Base-by-base conservation (phyloP, 306 rosid species). In the Gastrolobium bilobum region DNA sequence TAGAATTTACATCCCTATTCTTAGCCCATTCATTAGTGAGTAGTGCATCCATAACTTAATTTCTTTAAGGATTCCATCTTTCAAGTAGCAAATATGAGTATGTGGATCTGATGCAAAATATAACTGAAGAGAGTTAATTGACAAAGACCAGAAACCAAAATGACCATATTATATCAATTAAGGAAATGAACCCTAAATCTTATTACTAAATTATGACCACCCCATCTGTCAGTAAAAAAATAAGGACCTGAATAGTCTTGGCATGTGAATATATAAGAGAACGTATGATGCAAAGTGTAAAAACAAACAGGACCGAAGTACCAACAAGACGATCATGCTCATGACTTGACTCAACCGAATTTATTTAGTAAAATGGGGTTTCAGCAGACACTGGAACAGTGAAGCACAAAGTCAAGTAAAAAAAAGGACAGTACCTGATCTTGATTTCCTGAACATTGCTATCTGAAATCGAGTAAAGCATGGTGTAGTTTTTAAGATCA, bases 381-480 rank as follows among this genome's bases (percentile, higher is more conserved):
- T 59, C 37, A 13, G 67, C 67, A 39, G 48, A 51, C 6, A 50
- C 9, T 9, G 9, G 3, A 56, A 56, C 43, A 47, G 9, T 8
- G n/a, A 68, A 58, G 31, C 70, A 68, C 35, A 75, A 77, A 54
- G 7, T 44, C 47, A 60, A 62, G 56, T 31, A 1, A 8, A 9
- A 81, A 37, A 47, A 3, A 39, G 63, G 59, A 59, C 53, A 10
- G 71, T 84, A 93, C 98, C 98, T 91, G 79, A 93, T 93, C 79
- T 93, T 93, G 79, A 93, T 93, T 82, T 93, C 98, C 70, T 93
- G 98, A 58, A 93, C 95, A 77, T 88, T 75, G 77, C 86, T 90
- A 86, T 93, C 98, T 9, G 95, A 87, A 76, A 93, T 93, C 9
- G 98, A 90, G 90, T 93, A 93, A 38, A 93, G 87, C 98, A 93